Conservation (phyloP, 2,329 filamentous ascomycete genomes). For the Intubia oerlemansii region DNA sequence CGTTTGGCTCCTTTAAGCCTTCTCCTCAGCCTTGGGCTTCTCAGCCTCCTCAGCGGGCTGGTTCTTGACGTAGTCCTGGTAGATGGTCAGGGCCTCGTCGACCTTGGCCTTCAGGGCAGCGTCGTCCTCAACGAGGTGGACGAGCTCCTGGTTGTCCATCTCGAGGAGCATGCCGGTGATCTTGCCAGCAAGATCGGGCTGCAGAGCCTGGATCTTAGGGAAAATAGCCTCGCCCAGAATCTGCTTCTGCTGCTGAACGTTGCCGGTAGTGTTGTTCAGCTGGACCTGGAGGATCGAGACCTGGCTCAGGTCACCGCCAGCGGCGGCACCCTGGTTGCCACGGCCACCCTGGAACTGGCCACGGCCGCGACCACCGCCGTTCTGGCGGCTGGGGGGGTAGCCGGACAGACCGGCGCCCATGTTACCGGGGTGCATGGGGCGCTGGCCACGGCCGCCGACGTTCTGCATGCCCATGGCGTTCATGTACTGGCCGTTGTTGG, state of each 20-base stretch:
- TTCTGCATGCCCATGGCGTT: conserved; percentile 60
- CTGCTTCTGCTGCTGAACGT: conserved; percentile 81
- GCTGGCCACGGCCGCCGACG: conserved; percentile 47
- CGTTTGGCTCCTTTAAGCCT: too few relatives aligned
- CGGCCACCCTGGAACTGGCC: conserved; percentile 27
- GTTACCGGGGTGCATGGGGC: conserved; percentile 33
- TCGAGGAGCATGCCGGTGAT: conserved; percentile 99
- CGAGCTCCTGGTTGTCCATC: conserved; percentile 92
- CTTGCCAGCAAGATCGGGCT: conserved; percentile 93
- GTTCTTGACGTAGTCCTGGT: conserved; percentile 95
- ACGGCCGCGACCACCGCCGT: conserved; percentile 19
- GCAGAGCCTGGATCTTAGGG: conserved; percentile 90
- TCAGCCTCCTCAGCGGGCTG: conserved; percentile 24
- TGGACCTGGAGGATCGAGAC: conserved; percentile 31
- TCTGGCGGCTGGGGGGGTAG: conserved; percentile 32
- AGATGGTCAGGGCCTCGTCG: conserved; percentile 88
- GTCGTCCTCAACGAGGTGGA: conserved; percentile 89
- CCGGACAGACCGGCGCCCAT: conserved; percentile 35
- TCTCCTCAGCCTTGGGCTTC: conserved; percentile 29
- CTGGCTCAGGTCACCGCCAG: conserved; percentile 17
- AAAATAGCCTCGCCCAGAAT: conserved; percentile 94
- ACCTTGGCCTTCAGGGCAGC: conserved; percentile 86
- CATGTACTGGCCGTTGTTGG: conserved; percentile 59
- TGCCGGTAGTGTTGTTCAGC: conserved; percentile 24
- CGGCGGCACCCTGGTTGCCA: conserved; percentile 13